Percentiles rank a stretch among this genome's conserved stretches.
Evolutionary conservation across 441 rosid species (phyloP).

Genomic region (Populus hybrid): DNA sequence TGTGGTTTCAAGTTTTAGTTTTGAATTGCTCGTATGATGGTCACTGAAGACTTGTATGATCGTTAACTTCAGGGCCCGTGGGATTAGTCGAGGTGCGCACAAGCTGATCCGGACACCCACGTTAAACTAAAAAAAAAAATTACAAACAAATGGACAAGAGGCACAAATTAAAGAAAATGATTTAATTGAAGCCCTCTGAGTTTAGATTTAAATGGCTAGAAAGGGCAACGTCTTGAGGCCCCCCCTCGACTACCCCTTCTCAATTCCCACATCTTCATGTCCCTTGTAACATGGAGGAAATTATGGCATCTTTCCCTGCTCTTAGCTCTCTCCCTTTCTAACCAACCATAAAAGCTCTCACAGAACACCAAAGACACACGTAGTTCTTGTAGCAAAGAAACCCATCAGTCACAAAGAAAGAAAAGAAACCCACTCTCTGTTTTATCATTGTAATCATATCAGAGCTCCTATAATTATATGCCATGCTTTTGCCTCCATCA

Average conservation of each 20-base stretch:
- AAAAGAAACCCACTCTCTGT: slow-evolving; percentile 23
- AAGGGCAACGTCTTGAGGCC: slow-evolving; percentile 32
- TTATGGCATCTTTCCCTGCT: slow-evolving; percentile 50
- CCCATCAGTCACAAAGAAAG: slow-evolving; percentile 10
- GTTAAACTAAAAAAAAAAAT: too few relatives aligned
- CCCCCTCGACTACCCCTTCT: slow-evolving; percentile 70
- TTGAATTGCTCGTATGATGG: too few relatives aligned
- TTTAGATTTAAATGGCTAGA: slow-evolving; percentile 23
- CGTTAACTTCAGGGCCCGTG: too few relatives aligned
- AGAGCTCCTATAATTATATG: slow-evolving; percentile 12
- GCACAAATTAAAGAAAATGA: background rate
- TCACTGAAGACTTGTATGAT: too few relatives aligned
- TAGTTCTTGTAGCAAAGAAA: slow-evolving; percentile 7
- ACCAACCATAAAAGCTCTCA: slow-evolving; percentile 24
- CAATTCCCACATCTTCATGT: slow-evolving; percentile 50
- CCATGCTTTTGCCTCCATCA: slow-evolving; percentile 5
- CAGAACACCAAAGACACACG: slow-evolving; percentile 15
- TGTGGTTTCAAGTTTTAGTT: too few relatives aligned
- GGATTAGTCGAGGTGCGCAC: too few relatives aligned
- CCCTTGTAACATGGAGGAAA: slow-evolving; percentile 92
- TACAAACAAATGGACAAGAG: slow-evolving; percentile 7
- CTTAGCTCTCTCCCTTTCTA: slow-evolving; percentile 12
- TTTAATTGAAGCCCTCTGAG: background rate
- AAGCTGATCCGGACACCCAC: too few relatives aligned
- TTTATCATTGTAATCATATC: slow-evolving; percentile 23